These are phyloP conservation scores for Jamesozyma jinghongensis DNA, from an alignment of 805 yeast species.

Conservation along the genomic window DNA sequence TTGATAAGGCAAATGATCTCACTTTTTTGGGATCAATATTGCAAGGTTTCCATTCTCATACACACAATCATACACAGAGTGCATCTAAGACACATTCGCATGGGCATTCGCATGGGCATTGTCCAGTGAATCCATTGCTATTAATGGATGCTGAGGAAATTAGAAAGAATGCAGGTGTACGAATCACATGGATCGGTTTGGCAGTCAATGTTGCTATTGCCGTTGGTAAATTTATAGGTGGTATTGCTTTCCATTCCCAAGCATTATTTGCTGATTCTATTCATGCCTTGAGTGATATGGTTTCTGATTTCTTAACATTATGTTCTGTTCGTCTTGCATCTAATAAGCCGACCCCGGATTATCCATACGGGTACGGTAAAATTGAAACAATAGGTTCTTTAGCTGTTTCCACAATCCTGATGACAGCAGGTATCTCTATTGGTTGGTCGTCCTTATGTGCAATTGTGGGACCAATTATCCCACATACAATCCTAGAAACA, in stretches of 20 bases:
- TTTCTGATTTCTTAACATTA: constrained; percentile 81
- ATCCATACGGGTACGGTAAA: constrained; percentile 88
- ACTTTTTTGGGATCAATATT: constrained; percentile 5
- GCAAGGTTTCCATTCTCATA: constrained; percentile 7
- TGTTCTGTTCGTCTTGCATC: constrained; percentile 76
- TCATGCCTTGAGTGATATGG: constrained; percentile 82
- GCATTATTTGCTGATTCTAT: constrained; percentile 90
- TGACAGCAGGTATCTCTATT: constrained; percentile 81
- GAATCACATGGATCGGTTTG: constrained; percentile 86
- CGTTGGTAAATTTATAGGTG: constrained; percentile 74
- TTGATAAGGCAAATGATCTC: background rate
- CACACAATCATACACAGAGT: constrained; percentile 5
- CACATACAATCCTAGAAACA: constrained; percentile 48
- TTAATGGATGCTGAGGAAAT: constrained; percentile 37
- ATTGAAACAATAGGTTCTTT: constrained; percentile 86
- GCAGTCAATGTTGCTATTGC: constrained; percentile 78
- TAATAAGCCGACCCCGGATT: constrained; percentile 46
- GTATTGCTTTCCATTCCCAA: constrained; percentile 86
- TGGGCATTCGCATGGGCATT: constrained; percentile 15
- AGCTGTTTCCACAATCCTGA: constrained; percentile 71
- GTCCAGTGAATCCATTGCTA: constrained; percentile 24
- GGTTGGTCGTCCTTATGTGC: constrained; percentile 76
- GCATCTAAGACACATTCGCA: constrained; percentile 6
- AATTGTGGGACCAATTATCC: constrained; percentile 56
- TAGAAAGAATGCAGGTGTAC: constrained; percentile 67